Base-by-base conservation (phyloP, 495 filamentous ascomycete species). In the Penicillium soppii region DNA sequence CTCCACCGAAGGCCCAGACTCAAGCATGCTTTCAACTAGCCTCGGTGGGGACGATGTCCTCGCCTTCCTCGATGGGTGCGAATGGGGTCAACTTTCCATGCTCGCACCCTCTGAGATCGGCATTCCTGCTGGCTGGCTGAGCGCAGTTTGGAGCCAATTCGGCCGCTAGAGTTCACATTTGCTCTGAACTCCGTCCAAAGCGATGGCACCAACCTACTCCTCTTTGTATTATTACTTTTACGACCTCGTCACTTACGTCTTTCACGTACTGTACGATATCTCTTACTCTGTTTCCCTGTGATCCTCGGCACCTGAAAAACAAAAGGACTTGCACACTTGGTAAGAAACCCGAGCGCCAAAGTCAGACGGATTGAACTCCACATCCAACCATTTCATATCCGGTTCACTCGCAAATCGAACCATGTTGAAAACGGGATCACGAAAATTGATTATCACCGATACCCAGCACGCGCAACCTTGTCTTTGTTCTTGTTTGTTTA, bases 41-140 rank as follows among this genome's bases (percentile, higher is more conserved):
- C 63, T 76, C 12, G 68, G 75, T 5, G 71, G 74, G 2, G 77
- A 78, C 26, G 76, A 78, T 36, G 64, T 79, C 7, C 52, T 77
- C 16, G 71, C 70, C 5, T 77, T 78, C 57, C 55, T 78, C 15
- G 74, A 73, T 38, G 77, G 75, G 9, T 63, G 69, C 17, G 73
- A 77, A n/a, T 65, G 67, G 53, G 56, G 68, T 5, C 69, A 76
- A 25, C 46, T 70, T 32, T 59, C 65, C 4, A 44, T 58, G 12
- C 58, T 63, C 25, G 46, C 61, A 17, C 59, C 67, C 9, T 70
- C 72, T 0, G 71, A 73, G 39, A 56, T 70, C 12, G 71, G 71
- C 2, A 53, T 70, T 21, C 67, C 72, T 0, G 45, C 60, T 15
- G 71, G 74, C 15, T 77, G 74, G 74, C 52, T 77, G 7, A 75